Evolutionary conservation across 139 green algal genomes (phyloP).

Genomic region (Tetradesmus lagerheimii): DNA sequence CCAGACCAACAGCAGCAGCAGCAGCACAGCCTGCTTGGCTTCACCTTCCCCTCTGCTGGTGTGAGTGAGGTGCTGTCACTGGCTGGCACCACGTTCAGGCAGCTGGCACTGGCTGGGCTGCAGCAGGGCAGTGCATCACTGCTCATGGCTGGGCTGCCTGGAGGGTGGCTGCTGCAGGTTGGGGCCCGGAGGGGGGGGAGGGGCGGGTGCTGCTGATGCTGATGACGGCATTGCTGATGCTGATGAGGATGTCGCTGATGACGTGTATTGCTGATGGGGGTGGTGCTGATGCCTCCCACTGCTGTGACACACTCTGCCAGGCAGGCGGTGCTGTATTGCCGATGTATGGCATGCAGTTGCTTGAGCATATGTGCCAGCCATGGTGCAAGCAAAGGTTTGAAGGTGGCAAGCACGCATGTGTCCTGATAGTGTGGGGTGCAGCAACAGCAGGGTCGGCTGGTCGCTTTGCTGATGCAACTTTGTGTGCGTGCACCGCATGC

Average conservation of each 20-base stretch:
- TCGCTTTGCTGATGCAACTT: not conserved
- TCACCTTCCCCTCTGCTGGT: constrained; percentile 39
- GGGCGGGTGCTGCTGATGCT: not conserved
- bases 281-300: no score
- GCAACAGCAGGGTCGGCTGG: not conserved
- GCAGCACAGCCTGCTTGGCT: constrained; percentile 20
- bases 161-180: constrained; percentile 51
- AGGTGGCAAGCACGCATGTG: no score
- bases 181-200: no score
- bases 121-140: constrained; percentile 40
- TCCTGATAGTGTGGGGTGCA: not conserved
- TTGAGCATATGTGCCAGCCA: no score
- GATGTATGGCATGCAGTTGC: no score
- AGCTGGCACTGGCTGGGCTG: constrained; percentile 50
- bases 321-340: no score
- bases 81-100: constrained; percentile 24
- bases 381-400: no score
- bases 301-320: no score
- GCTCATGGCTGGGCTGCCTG: constrained; percentile 49
- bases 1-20: not conserved
- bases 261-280: not conserved
- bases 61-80: constrained; percentile 18
- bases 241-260: not conserved
- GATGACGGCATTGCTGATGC: not conserved
- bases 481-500: not conserved